Percentiles rank a stretch among this genome's conserved stretches.
These are phyloP conservation scores for Paecilomyces sp. DNA, from an alignment of 2,329 filamentous ascomycete genomes.

Conservation along the genomic window DNA sequence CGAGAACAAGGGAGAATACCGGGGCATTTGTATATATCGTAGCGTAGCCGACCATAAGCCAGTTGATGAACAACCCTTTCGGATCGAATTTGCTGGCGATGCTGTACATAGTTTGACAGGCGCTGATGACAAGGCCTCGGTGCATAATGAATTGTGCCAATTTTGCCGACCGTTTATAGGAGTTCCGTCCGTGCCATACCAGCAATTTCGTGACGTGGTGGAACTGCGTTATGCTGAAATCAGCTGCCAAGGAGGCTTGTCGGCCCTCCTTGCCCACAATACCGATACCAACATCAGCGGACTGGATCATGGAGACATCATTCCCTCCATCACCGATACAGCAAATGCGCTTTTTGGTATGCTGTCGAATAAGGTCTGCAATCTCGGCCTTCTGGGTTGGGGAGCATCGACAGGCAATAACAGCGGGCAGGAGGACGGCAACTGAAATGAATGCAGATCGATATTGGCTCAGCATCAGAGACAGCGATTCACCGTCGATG, in stretches of 20 bases:
- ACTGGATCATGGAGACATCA: constrained; percentile 98
- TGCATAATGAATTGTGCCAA: constrained; percentile 98
- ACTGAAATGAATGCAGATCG: constrained; percentile 78
- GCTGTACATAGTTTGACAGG: constrained; percentile 96
- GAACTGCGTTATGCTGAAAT: constrained; percentile 96
- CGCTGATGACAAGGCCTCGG: constrained; percentile 85
- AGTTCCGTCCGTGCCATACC: constrained; percentile 98
- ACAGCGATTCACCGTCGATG: constrained; percentile 87
- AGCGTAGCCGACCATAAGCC: constrained; percentile 93
- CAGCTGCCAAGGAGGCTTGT: constrained; percentile 88
- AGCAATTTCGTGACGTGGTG: constrained; percentile 89
- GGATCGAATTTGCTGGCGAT: constrained; percentile 90
- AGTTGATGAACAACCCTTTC: constrained; percentile 90
- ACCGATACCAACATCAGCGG: constrained; percentile 92
- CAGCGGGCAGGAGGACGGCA: constrained; percentile 79
- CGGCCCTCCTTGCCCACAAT: constrained; percentile 97
- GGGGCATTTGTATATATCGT: constrained; percentile 92
- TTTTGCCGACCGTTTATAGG: constrained; percentile 92
- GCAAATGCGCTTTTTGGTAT: constrained; percentile 91
- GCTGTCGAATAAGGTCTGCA: constrained; percentile 78
- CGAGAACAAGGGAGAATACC: constrained; percentile 87
- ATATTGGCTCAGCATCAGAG: constrained; percentile 75
- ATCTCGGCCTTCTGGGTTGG: constrained; percentile 96
- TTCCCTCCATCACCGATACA: constrained; percentile 98
- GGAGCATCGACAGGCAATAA: constrained; percentile 93